Evolutionary conservation across 805 yeast species (phyloP).

Genomic region (Debaryomyces maramus): DNA sequence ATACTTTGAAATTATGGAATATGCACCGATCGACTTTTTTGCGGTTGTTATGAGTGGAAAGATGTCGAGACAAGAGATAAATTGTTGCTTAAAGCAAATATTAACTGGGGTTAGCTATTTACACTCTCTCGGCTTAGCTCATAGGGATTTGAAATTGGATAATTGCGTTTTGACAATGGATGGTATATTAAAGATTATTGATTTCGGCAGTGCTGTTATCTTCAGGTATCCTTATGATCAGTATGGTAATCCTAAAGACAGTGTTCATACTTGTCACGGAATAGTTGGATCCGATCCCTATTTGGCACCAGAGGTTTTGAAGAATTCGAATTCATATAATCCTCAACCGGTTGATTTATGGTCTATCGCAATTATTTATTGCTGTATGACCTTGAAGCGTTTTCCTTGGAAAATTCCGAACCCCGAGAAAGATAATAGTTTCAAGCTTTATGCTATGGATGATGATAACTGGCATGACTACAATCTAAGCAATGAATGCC

Average conservation of each 20-base stretch:
- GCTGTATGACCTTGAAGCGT: conserved; percentile 88
- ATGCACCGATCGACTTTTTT: conserved; percentile 88
- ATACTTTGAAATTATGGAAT: conserved; percentile 90
- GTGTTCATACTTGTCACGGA: conserved; percentile 75
- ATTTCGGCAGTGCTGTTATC: conserved; percentile 91
- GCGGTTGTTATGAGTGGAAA: conserved; percentile 93
- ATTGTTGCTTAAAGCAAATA: conserved; percentile 88
- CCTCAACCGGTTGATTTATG: conserved; percentile 94
- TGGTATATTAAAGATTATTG: conserved; percentile 88
- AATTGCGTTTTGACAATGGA: conserved; percentile 82
- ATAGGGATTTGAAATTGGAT: conserved; percentile 87
- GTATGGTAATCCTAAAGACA: conserved; percentile 43
- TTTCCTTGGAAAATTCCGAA: conserved; percentile 96
- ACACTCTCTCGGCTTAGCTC: conserved; percentile 84
- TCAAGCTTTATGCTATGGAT: conserved; percentile 77
- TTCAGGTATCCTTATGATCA: conserved; percentile 79
- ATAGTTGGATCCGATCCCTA: conserved; percentile 87
- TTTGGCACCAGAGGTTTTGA: conserved; percentile 87
- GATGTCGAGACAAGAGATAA: conserved; percentile 75
- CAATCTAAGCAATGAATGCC: conserved; percentile 67
- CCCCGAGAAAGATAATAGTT: conserved; percentile 68
- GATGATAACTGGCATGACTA: conserved; percentile 82
- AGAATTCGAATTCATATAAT: conserved; percentile 60
- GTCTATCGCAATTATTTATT: conserved; percentile 88
- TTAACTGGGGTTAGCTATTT: conserved; percentile 77